Evolutionary conservation across 495 filamentous ascomycete genomes (phyloP), one percentile per base, ranked within the genome.

Genomic region (Letharia lupina): DNA sequence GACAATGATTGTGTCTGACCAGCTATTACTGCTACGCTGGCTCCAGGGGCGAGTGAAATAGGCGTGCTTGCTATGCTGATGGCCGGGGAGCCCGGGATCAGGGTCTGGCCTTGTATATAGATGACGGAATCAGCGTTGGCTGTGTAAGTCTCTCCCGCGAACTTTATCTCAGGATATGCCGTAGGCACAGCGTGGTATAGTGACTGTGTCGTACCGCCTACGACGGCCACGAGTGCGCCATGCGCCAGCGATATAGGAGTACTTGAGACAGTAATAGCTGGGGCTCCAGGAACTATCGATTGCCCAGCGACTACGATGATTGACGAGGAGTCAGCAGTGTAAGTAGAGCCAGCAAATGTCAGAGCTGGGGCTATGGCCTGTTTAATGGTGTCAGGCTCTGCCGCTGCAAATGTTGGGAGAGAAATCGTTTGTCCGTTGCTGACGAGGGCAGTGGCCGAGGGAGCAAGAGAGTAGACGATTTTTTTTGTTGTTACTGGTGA

Each of bases 181-280:
- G 54, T 37, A 18, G 54, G 33, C 31, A 10, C 9, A 42, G 13
- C 37, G 35, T 11, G 20, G 23, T 40, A 41, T 6, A 65, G 54
- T n/a, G 54, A 45, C 35, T 65, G 63, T 45, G 63, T 65, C 23
- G 23, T 65, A n/a, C 39, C 44, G 18, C 63, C 63, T 3, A 65
- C 39, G 13, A 65, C 42, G 12, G 63, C 63, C 33, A 65, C 54
- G 28, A n/a, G 8, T 7, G 47, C 62, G 28, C n/a, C 44, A 3
- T 50, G 56, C 12, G 57, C 65, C 5, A 69, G 39, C 12, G 67
- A 67, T 16, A 69, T 57, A 15, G 59, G 59, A 23, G 67, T 69
- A 35, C 65, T 60, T 11, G 57, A 62, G 16, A 69, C 64, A 4
- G 33, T 63, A 18, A 67, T 57, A 3, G 56, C 63, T 44, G 61